These are phyloP conservation scores for Naganishia friedmannii DNA, from an alignment of 768 basidiomycete genomes.

Conservation along the genomic window DNA sequence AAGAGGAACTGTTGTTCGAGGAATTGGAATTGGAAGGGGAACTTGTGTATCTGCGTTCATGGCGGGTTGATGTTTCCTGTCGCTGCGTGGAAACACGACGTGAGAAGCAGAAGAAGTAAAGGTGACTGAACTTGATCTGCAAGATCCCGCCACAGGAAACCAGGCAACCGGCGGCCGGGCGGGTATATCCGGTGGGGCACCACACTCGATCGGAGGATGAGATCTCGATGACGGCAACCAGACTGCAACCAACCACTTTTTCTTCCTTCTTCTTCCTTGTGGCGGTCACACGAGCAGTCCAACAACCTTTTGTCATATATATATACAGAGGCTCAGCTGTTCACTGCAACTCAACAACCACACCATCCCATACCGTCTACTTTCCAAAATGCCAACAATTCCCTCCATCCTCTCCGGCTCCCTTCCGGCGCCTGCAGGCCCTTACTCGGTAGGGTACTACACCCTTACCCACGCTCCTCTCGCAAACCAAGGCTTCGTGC, in stretches of 20 bases:
- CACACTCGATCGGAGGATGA: neutral
- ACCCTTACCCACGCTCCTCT: constrained; percentile 16
- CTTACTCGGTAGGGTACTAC: constrained; percentile 27
- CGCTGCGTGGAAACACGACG: neutral
- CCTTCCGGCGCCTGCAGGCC: constrained; percentile 11
- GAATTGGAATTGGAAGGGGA: constrained; percentile 10
- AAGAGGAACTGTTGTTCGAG: neutral
- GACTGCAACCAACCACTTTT: neutral
- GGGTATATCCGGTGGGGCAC: neutral
- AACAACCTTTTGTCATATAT: no score
- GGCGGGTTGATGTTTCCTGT: neutral
- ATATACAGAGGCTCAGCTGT: no score
- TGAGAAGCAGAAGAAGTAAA: neutral
- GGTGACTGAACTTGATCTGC: neutral
- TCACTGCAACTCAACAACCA: no score
- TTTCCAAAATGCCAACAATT: constrained; percentile 23
- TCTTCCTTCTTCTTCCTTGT: neutral
- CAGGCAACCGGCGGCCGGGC: neutral
- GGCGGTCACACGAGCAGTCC: neutral
- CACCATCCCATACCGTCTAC: neutral
- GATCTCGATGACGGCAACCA: neutral
- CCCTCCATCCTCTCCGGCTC: constrained; percentile 21
- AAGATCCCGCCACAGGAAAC: neutral
- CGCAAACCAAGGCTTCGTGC: constrained; percentile 12
- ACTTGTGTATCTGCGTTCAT: neutral